Base-by-base conservation (phyloP, 306 rosid species). In the Malus asiatica region DNA sequence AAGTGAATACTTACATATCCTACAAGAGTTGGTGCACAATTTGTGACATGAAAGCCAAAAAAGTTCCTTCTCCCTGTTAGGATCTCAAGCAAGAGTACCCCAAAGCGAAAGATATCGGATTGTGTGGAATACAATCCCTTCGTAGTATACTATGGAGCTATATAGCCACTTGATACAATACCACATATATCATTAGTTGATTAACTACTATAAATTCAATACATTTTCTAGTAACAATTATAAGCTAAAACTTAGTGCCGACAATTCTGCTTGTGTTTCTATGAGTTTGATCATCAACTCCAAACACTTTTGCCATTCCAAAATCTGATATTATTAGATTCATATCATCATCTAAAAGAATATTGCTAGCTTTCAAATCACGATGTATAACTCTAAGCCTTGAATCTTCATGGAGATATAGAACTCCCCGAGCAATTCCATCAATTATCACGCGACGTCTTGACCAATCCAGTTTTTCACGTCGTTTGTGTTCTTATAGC, bases 391-490 rank as follows among this genome's bases (percentile, higher is more conserved):
- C 46, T 85, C 57, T 80, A 6, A 87, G 75, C 1, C 86, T 68
- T 16, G 88, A 89, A 80, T 87, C 83, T 15, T 82, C 88, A 30
- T 85, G 93, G 5, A 89, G 69, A 27, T 89, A 89, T 29, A 73
- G 66, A 13, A 85, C 44, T 16, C 91, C 88, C 60, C 80, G 72
- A 44, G 85, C 88, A 23, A 87, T 75, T 2, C 88, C 88, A 67
- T 23, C 70, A 0, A 86, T 80, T 9, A 86, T 87, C 22, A 74
- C 82, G 20, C 73, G 73, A 1, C 88, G 81, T 32, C 61, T 78
- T 8, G 19, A 11, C 93, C 94, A 87, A 57, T 84, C 76, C 42
- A 89, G 33, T 23, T 45, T 27, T 6, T 57, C 66, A 2, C 71
- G 75, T 13, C 48, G 81, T 4, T n/a, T 9, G n/a, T 76, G 29